These are phyloP conservation scores for Quercus tomentella DNA, from an alignment of 331 rosid genomes.

Conservation along the genomic window DNA sequence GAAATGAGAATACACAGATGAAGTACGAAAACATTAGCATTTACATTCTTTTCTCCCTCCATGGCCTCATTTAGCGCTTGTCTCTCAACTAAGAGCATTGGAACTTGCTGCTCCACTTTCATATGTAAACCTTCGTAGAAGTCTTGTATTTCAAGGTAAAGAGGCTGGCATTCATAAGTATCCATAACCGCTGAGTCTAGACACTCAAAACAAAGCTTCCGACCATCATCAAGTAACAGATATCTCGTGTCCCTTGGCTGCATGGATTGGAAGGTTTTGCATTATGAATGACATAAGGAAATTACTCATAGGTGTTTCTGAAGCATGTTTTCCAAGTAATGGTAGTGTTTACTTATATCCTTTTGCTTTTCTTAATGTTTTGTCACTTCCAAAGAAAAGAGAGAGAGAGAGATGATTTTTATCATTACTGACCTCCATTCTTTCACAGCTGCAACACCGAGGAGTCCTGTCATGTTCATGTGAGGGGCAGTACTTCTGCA, in stretches of 20 bases:
- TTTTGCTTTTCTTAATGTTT: neutral
- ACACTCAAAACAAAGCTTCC: constrained; percentile 86
- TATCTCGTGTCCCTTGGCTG: constrained; percentile 70
- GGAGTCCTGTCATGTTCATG: constrained; percentile 85
- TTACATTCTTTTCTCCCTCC: constrained; percentile 77
- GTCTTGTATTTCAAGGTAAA: constrained; percentile 75
- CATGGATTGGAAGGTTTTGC: constrained; percentile 26
- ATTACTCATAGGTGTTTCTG: neutral
- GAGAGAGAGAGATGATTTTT: neutral
- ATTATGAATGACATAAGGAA: constrained; percentile 10
- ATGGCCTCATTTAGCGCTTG: constrained; percentile 85
- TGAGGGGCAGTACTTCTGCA: constrained; percentile 75
- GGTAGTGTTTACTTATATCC: neutral
- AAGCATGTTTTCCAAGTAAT: neutral
- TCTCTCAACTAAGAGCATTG: constrained; percentile 91
- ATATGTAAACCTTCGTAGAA: constrained; percentile 76
- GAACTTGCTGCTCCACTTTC: constrained; percentile 86
- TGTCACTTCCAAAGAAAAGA: neutral
- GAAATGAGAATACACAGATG: neutral
- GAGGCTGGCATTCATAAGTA: constrained; percentile 86
- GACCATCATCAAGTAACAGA: constrained; percentile 84
- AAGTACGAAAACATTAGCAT: neutral
- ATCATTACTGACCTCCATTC: constrained; percentile 73
- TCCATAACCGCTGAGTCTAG: constrained; percentile 80
- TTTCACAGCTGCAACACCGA: constrained; percentile 86